Base-by-base conservation (phyloP, 1,284 basidiomycete genomes). In the Bondarzewia mesenterica region DNA sequence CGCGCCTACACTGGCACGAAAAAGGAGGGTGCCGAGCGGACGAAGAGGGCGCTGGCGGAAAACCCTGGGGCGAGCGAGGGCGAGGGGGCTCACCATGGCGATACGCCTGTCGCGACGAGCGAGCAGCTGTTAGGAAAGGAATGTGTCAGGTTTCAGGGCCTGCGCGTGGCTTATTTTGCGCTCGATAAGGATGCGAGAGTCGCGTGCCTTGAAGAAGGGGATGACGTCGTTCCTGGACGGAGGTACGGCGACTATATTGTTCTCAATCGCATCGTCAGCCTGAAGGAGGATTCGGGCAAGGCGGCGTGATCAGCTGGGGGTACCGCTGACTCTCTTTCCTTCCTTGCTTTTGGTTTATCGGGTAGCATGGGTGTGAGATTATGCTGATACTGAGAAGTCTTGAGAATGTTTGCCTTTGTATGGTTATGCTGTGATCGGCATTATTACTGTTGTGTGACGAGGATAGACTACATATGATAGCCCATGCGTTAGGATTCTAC, bases 271-370 rank as follows among this genome's bases (percentile, higher is more conserved):
- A 94, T 98, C 56, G 94, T 98, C 22, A 89, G 85, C 52, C 67
- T 99, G 68, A 99, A 99, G 71, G 94, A 98, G 71, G 95, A 98
- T 64, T 79, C 84, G 5, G 89, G 89, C n/a, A 96, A 96, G 59
- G 60, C 73, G 32, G 70, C 67, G 5, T 66, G 42, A 47, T 37
- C 8, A n/a, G 29, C n/a, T n/a, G n/a, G n/a, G n/a, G n/a, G n/a
- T n/a, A n/a, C n/a, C n/a, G n/a, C n/a, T n/a, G n/a, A n/a, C n/a
- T n/a, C n/a, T n/a, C n/a, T n/a, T n/a, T n/a, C n/a, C n/a, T n/a
- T n/a, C n/a, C n/a, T n/a, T n/a, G n/a, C n/a, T n/a, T n/a, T n/a
- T n/a, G n/a, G n/a, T n/a, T n/a, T n/a, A n/a, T n/a, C n/a, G n/a
- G n/a, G n/a, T n/a, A n/a, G n/a, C n/a, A n/a, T n/a, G n/a, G n/a